Conservation (phyloP, 768 basidiomycete species). For the Heimioporus sp. region DNA sequence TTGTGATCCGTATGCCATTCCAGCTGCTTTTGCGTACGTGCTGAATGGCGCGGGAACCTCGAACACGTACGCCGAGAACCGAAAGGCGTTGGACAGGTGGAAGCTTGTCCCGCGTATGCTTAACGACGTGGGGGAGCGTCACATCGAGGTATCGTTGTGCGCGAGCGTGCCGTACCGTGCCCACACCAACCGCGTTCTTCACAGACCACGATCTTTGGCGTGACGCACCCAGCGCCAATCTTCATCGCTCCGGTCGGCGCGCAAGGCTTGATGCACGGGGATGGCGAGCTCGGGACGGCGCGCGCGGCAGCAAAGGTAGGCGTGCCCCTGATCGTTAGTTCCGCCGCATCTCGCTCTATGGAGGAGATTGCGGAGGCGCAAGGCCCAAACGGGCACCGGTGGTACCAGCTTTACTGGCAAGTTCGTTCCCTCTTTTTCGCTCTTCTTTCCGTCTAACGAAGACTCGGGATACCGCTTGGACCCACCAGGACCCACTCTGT, state of each 20-base stretch:
- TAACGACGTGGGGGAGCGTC: slow-evolving; percentile 49
- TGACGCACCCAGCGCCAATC: slow-evolving; percentile 42
- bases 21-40: slow-evolving; percentile 67
- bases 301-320: slow-evolving; percentile 44
- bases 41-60: slow-evolving; percentile 67
- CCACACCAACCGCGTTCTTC: background rate
- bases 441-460: too few relatives aligned
- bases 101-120: slow-evolving; percentile 56
- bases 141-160: slow-evolving; percentile 40
- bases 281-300: slow-evolving; percentile 45
- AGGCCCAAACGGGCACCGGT: slow-evolving; percentile 39
- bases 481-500: slow-evolving; percentile 21
- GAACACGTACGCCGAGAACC: slow-evolving; percentile 63
- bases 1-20: too few relatives aligned
- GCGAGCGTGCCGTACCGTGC: too few relatives aligned
- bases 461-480: too few relatives aligned
- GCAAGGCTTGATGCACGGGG: slow-evolving; percentile 46
- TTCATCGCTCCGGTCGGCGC: slow-evolving; percentile 57
- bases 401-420: slow-evolving; percentile 52
- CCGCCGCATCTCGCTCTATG: slow-evolving; percentile 42
- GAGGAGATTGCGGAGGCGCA: slow-evolving; percentile 49
- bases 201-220: slow-evolving; percentile 60
- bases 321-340: slow-evolving; percentile 36
- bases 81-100: slow-evolving; percentile 54
- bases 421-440: background rate